Evolutionary conservation across 1,284 basidiomycete genomes (phyloP).

Genomic region (Sporisorium exsertum): DNA sequence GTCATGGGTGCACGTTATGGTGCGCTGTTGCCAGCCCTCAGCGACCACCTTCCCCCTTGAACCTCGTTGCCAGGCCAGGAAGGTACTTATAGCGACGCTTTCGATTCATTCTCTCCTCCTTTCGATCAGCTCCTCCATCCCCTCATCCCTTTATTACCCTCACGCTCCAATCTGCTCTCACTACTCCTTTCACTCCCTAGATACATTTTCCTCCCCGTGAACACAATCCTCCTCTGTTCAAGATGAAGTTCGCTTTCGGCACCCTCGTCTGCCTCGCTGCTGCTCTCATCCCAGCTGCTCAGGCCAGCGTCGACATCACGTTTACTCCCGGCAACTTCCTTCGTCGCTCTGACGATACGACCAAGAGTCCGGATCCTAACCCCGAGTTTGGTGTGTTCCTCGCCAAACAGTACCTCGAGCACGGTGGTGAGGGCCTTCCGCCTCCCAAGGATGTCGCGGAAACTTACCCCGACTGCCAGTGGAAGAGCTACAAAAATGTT

Average conservation of each 20-base stretch:
- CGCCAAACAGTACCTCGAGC: slow-evolving; percentile 15
- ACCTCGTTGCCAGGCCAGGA: neutral
- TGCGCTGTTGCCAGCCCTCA: neutral
- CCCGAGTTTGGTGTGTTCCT: slow-evolving; percentile 23
- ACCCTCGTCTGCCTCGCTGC: slow-evolving; percentile 29
- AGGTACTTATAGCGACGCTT: neutral
- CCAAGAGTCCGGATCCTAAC: neutral
- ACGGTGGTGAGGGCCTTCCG: slow-evolving; percentile 16
- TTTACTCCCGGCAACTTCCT: slow-evolving; percentile 21
- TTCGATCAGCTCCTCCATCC: neutral
- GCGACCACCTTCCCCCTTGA: neutral
- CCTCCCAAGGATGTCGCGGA: slow-evolving; percentile 19
- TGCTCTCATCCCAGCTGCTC: slow-evolving; percentile 32
- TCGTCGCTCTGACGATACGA: slow-evolving; percentile 22
- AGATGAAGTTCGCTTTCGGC: slow-evolving; percentile 41
- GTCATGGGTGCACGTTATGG: neutral
- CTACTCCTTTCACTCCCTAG: neutral
- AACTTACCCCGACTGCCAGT: slow-evolving; percentile 26
- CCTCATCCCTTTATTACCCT: neutral
- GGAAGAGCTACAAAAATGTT: slow-evolving; percentile 8
- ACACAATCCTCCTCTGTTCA: neutral
- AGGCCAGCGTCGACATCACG: slow-evolving; percentile 23
- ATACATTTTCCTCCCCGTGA: neutral
- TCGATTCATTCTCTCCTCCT: neutral
- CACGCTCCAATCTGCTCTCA: neutral